phyloP scores from a whole-genome alignment of 2,329 filamentous ascomycete species.

The Metarhizium humberi region DNA sequence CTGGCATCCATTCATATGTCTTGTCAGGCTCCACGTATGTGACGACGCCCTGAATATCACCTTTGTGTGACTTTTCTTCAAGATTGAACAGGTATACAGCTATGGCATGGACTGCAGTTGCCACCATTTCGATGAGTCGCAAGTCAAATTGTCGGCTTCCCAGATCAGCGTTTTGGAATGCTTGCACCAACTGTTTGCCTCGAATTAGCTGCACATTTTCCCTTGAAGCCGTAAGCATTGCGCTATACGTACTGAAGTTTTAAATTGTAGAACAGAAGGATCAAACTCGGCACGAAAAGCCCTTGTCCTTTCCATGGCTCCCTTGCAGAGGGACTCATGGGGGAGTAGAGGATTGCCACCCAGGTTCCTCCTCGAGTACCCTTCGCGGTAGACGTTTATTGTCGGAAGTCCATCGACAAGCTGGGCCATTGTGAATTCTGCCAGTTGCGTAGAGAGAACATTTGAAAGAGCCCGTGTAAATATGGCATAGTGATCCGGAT shows the following conservation, averaged over 20 bases:
- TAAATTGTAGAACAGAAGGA: not conserved
- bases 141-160: not conserved
- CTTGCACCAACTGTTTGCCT: not conserved
- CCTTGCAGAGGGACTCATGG: not conserved
- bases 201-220: no score
- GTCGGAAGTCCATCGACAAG: not conserved
- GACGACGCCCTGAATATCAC: not conserved
- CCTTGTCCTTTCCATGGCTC: not conserved
- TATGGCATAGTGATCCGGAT: not conserved
- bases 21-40: not conserved
- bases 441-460: not conserved
- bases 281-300: not conserved
- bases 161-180: not conserved
- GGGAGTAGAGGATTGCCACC: not conserved
- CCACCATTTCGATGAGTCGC: not conserved
- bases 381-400: not conserved
- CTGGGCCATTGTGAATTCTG: not conserved
- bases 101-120: not conserved
- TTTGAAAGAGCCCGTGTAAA: not conserved
- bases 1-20: not conserved
- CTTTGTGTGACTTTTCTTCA: not conserved
- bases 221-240: no score
- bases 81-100: not conserved
- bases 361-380: not conserved
- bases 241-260: not conserved